phyloP scores from a whole-genome alignment of 192 early-diverging fungal species.

The Umbelopsis ramanniana region DNA sequence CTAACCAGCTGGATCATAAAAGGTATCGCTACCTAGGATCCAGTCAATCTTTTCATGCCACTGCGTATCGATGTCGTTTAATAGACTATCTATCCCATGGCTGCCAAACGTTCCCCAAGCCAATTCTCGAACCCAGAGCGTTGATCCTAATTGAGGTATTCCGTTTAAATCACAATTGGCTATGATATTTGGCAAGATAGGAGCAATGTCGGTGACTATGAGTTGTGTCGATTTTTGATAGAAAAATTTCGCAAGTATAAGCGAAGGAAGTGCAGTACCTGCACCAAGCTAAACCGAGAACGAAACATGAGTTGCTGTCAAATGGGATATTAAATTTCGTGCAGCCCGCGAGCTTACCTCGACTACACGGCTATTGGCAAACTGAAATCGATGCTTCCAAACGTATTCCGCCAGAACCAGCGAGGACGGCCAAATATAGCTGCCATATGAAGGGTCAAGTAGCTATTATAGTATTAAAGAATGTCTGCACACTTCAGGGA shows the following conservation, averaged over 20 bases:
- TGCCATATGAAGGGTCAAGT: conserved; percentile 61
- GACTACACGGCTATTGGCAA: conserved; percentile 37
- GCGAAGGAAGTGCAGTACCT: conserved; percentile 69
- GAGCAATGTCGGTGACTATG: conserved; percentile 46
- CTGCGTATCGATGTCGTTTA: conserved; percentile 29
- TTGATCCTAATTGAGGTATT: conserved; percentile 15
- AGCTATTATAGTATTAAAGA: conserved; percentile 40
- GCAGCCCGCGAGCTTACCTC: conserved; percentile 35
- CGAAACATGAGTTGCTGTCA: background rate
- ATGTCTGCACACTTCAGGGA: background rate
- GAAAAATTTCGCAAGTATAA: conserved; percentile 51
- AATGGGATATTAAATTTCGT: background rate
- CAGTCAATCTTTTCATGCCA: conserved; percentile 43
- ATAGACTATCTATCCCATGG: conserved; percentile 44
- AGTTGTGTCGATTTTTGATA: conserved; percentile 20
- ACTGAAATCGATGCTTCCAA: conserved; percentile 38
- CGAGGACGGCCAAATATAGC: conserved; percentile 76
- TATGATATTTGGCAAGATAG: conserved; percentile 46
- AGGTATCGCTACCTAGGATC: conserved; percentile 61
- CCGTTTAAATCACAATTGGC: conserved; percentile 39
- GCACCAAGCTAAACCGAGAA: conserved; percentile 48
- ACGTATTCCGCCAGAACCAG: conserved; percentile 67
- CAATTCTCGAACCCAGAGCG: conserved; percentile 47
- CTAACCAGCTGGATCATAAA: conserved; percentile 60
- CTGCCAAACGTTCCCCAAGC: conserved; percentile 52